Percentiles rank a stretch among this genome's conserved stretches.
Evolutionary conservation across 2,329 filamentous ascomycete genomes (phyloP).

Genomic region (Ophiostoma triangulosporum): DNA sequence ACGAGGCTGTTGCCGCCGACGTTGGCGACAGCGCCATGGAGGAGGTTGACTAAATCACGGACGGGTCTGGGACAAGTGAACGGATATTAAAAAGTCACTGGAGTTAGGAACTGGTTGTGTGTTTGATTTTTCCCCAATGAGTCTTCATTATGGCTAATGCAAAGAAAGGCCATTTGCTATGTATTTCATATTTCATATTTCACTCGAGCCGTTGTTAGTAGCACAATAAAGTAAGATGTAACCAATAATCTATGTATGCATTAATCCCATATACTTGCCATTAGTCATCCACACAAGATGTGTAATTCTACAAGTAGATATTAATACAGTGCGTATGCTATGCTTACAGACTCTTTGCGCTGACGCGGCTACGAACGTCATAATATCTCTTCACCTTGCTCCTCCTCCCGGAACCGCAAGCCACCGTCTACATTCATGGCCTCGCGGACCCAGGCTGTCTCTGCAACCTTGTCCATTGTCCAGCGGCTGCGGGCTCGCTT

Average conservation of each 20-base stretch:
- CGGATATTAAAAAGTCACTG: slow-evolving; percentile 27
- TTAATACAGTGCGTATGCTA: background rate
- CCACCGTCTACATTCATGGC: slow-evolving; percentile 57
- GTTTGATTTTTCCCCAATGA: slow-evolving; percentile 1
- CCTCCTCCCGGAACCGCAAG: slow-evolving; percentile 44
- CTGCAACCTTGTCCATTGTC: slow-evolving; percentile 58
- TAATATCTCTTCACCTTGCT: slow-evolving; percentile 40
- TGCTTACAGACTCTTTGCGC: background rate
- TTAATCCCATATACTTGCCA: too few species aligned
- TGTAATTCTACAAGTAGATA: background rate
- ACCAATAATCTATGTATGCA: too few species aligned
- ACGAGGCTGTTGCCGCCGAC: slow-evolving; percentile 47
- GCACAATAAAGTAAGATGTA: background rate
- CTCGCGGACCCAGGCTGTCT: slow-evolving; percentile 60
- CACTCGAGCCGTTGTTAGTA: background rate
- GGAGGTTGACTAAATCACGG: slow-evolving; percentile 78
- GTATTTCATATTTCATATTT: slow-evolving; percentile 8
- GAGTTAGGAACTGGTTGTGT: slow-evolving; percentile 24
- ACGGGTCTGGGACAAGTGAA: slow-evolving; percentile 13
- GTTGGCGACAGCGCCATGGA: slow-evolving; percentile 94
- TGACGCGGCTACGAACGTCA: background rate
- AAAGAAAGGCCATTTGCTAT: slow-evolving; percentile 15
- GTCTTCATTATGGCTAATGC: background rate
- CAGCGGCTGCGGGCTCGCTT: slow-evolving; percentile 72
- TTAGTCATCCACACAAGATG: background rate